Percentiles rank a stretch among this genome's conserved stretches.
phyloP scores from a whole-genome alignment of 148 eudicot species.

The Nepenthes gracilis region DNA sequence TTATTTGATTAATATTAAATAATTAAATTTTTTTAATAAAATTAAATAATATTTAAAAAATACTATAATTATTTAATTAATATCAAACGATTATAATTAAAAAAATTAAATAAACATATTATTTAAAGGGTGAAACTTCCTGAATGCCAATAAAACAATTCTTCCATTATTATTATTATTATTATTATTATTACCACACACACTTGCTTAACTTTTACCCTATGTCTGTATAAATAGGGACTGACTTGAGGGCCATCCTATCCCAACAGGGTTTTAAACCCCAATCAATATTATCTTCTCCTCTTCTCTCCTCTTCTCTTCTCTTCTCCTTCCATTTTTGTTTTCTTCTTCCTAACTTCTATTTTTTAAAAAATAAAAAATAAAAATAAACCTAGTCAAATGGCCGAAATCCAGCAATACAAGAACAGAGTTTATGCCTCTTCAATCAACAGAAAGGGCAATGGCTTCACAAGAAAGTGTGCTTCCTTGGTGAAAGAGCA shows the following conservation, averaged over 20 bases:
- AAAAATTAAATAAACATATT: no score
- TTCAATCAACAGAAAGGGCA: slow-evolving; percentile 30
- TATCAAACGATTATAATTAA: no score
- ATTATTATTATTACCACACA: no score
- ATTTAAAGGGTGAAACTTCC: no score
- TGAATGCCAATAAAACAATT: no score
- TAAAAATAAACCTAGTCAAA: background rate
- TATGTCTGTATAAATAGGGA: slow-evolving; percentile 15
- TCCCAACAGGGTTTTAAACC: slow-evolving; percentile 28
- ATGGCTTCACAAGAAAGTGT: slow-evolving; percentile 57
- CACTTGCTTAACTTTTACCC: background rate
- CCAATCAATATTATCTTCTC: slow-evolving; percentile 3
- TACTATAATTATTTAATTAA: no score
- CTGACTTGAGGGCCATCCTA: slow-evolving; percentile 2
- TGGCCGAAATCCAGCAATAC: slow-evolving; percentile 36
- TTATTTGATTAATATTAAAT: no score
- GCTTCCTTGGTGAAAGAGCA: slow-evolving; percentile 73
- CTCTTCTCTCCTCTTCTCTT: slow-evolving; percentile 16
- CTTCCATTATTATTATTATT: no score
- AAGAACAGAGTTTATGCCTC: slow-evolving; percentile 14
- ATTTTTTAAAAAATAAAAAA: no score
- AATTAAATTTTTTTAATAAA: no score
- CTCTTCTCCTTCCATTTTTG: background rate
- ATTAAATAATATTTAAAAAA: no score
- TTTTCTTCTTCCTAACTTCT: background rate